Conservation (phyloP, 495 filamentous ascomycete species). For the Aspergillus avenaceus region DNA sequence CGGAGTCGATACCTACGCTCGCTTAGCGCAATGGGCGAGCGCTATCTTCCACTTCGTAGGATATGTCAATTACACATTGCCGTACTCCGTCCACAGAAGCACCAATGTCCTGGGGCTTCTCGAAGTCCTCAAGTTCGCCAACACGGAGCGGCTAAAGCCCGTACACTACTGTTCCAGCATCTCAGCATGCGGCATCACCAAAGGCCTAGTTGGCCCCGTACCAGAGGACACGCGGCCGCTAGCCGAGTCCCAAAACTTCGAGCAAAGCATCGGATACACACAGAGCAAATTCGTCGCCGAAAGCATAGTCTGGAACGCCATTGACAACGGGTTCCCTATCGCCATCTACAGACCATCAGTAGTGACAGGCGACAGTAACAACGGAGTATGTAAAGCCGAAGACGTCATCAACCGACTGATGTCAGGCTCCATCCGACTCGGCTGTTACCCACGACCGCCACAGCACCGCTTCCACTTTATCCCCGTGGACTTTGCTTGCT, state of each 20-base stretch:
- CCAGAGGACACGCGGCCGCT: constrained; percentile 9
- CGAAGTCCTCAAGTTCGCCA: constrained; percentile 8
- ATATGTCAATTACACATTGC: constrained; percentile 9
- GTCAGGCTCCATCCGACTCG: constrained; percentile 4
- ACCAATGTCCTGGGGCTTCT: constrained; percentile 9
- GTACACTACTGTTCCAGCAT: constrained; percentile 18
- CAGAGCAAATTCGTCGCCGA: constrained; percentile 16
- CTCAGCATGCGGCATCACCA: constrained; percentile 6
- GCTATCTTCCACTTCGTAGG: constrained; percentile 17
- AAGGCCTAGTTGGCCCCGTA: not conserved
- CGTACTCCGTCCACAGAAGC: constrained; percentile 13
- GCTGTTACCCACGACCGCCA: constrained; percentile 10
- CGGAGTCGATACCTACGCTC: not conserved
- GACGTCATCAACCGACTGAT: constrained; percentile 14
- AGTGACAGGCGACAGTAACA: constrained; percentile 8
- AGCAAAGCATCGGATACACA: constrained; percentile 10
- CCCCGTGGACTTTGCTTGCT: constrained; percentile 11
- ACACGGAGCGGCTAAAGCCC: constrained; percentile 4
- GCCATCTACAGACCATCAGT: constrained; percentile 12
- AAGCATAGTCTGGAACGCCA: constrained; percentile 8
- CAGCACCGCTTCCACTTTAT: constrained; percentile 7
- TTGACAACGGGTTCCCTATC: constrained; percentile 10
- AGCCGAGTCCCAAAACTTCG: constrained; percentile 1
- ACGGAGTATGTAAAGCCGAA: constrained; percentile 12
- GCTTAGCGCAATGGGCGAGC: constrained; percentile 9